phyloP scores from a whole-genome alignment of 2,329 filamentous ascomycete genomes.

The Alternaria ethzedia region DNA sequence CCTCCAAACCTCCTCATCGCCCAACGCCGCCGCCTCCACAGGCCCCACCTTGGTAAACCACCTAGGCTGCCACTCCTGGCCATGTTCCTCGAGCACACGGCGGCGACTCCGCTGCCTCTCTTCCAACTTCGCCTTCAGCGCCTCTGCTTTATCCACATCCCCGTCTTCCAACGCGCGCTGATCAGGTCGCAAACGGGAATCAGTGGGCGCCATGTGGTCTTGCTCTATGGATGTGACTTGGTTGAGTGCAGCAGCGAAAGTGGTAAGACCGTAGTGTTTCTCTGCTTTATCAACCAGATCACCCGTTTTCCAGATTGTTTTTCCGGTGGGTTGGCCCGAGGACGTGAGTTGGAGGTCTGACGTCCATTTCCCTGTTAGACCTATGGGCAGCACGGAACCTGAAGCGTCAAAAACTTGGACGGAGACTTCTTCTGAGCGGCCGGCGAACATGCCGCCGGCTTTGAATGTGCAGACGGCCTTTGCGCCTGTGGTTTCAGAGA shows the following conservation, averaged over 20 bases:
- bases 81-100: constrained; percentile 75
- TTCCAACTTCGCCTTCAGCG: constrained; percentile 80
- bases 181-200: constrained; percentile 83
- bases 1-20: constrained; percentile 59
- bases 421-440: constrained; percentile 85
- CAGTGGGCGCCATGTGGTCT: constrained; percentile 76
- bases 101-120: constrained; percentile 81
- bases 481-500: constrained; percentile 82
- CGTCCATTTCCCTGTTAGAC: constrained; percentile 86
- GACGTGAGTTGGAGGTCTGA: constrained; percentile 70
- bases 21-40: constrained; percentile 39
- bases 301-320: constrained; percentile 80
- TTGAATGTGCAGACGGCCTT: constrained; percentile 91
- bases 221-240: constrained; percentile 84
- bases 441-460: constrained; percentile 95
- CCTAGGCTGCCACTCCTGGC: constrained; percentile 73
- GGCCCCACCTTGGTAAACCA: constrained; percentile 78
- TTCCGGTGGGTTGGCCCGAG: constrained; percentile 64
- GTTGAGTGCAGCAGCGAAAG: constrained; percentile 85
- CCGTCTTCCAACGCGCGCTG: constrained; percentile 85
- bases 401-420: constrained; percentile 74
- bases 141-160: constrained; percentile 82
- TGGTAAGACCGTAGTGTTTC: constrained; percentile 85
- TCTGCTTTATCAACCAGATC: constrained; percentile 77
- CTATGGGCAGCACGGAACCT: constrained; percentile 69